Evolutionary conservation across 768 basidiomycete genomes (phyloP).

Genomic region (Suillus spraguei): DNA sequence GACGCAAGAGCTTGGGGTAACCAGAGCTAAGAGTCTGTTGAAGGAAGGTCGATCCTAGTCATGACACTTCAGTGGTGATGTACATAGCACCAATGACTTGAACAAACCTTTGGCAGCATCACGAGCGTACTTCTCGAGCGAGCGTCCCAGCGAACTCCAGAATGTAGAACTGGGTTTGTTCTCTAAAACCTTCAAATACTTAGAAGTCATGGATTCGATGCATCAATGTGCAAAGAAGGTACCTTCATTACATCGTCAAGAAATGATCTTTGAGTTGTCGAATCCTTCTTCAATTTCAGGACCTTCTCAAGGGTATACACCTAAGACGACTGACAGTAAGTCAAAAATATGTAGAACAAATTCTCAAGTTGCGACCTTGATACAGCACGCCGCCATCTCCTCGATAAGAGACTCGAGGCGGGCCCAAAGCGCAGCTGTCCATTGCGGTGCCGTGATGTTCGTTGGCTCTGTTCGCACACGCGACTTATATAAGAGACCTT

Average conservation of each 20-base stretch:
- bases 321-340: slow-evolving; percentile 39
- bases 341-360: slow-evolving; percentile 1
- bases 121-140: slow-evolving; percentile 80
- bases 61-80: slow-evolving; percentile 12
- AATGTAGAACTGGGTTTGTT: slow-evolving; percentile 90
- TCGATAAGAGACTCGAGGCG: slow-evolving; percentile 82
- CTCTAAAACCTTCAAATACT: slow-evolving; percentile 64
- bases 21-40: slow-evolving; percentile 87
- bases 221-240: neutral
- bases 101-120: slow-evolving; percentile 77
- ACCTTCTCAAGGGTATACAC: slow-evolving; percentile 97
- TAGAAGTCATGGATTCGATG: neutral
- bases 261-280: slow-evolving; percentile 74
- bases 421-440: slow-evolving; percentile 78
- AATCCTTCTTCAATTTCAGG: slow-evolving; percentile 84
- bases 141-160: slow-evolving; percentile 81
- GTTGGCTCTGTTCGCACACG: slow-evolving; percentile 92
- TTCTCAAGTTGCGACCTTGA: slow-evolving; percentile 58
- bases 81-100: neutral
- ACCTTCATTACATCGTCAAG: slow-evolving; percentile 95
- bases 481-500: slow-evolving; percentile 71
- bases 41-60: slow-evolving; percentile 80
- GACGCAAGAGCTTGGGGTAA: slow-evolving; percentile 84
- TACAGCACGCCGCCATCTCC: slow-evolving; percentile 88
- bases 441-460: slow-evolving; percentile 83